Evolutionary conservation across 441 rosid species (phyloP).

Genomic region (Isatis lusitanica): DNA sequence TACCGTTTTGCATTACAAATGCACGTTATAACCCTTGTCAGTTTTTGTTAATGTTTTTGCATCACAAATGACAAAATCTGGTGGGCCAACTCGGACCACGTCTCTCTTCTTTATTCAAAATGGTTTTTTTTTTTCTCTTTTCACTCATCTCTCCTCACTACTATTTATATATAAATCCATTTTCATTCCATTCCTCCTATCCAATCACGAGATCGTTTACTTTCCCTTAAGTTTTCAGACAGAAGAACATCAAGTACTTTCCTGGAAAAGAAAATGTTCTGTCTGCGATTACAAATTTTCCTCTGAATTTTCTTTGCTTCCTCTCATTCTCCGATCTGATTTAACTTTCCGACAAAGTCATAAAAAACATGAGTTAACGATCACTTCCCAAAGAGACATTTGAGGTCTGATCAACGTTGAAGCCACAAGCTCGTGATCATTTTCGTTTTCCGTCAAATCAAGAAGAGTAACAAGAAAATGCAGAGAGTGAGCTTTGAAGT

Average conservation of each 20-base stretch:
- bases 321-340: conserved; percentile 6
- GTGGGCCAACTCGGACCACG: conserved; percentile 39
- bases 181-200: conserved; percentile 5
- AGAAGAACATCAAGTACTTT: conserved; percentile 1
- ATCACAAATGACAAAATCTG: conserved; percentile 23
- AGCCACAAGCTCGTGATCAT: not conserved
- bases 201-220: conserved; percentile 14
- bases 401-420: not conserved
- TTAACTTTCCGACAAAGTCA: not conserved
- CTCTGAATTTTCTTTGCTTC: not conserved
- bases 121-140: not conserved
- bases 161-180: conserved; percentile 20
- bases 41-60: not conserved
- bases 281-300: not conserved
- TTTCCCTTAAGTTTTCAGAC: not conserved
- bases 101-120: conserved; percentile 32
- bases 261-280: conserved; percentile 20
- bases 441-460: not conserved
- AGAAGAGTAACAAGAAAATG: conserved; percentile 3
- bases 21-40: conserved; percentile 28
- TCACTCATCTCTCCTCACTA: conserved; percentile 2
- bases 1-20: conserved; percentile 28
- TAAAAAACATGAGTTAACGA: not conserved
- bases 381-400: not conserved
- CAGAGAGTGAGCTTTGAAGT: conserved; percentile 46